phyloP scores from a whole-genome alignment of 805 yeast species.

The Hanseniaspora pseudoguilliermondii region DNA sequence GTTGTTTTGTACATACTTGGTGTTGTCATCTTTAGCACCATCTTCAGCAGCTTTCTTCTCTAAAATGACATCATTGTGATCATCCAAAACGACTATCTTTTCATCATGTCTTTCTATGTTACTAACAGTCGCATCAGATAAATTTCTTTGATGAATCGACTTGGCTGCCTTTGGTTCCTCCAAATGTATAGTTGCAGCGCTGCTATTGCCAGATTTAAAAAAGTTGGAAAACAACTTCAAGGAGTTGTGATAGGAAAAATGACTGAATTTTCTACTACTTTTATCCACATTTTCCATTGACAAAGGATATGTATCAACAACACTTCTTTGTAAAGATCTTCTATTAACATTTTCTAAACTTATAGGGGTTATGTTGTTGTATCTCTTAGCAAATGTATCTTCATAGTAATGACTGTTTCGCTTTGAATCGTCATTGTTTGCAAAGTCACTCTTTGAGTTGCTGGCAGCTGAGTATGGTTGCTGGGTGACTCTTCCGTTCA shows the following conservation, averaged over 20 bases:
- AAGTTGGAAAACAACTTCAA: background rate
- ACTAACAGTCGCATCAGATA: background rate
- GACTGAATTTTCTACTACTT: background rate
- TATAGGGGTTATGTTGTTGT: background rate
- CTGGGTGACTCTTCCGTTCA: conserved; percentile 31
- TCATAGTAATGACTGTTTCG: background rate
- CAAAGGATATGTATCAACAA: background rate
- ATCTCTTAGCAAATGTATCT: background rate
- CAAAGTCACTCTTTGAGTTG: background rate
- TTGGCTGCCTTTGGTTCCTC: background rate
- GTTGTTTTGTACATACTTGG: conserved; percentile 17
- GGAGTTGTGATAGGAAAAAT: too few species aligned
- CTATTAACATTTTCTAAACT: background rate
- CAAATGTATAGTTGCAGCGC: background rate
- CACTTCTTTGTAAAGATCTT: conserved; percentile 1
- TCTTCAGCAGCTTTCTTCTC: background rate
- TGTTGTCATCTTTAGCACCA: conserved; percentile 3
- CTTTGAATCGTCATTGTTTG: background rate
- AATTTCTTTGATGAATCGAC: background rate
- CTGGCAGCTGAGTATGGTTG: background rate
- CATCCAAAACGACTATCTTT: background rate
- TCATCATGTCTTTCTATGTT: background rate
- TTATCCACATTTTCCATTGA: background rate
- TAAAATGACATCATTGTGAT: background rate
- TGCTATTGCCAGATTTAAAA: background rate